Evolutionary conservation across 768 basidiomycete species (phyloP), one percentile per base, ranked within the genome.

Genomic region (Boletus subparvulus): DNA sequence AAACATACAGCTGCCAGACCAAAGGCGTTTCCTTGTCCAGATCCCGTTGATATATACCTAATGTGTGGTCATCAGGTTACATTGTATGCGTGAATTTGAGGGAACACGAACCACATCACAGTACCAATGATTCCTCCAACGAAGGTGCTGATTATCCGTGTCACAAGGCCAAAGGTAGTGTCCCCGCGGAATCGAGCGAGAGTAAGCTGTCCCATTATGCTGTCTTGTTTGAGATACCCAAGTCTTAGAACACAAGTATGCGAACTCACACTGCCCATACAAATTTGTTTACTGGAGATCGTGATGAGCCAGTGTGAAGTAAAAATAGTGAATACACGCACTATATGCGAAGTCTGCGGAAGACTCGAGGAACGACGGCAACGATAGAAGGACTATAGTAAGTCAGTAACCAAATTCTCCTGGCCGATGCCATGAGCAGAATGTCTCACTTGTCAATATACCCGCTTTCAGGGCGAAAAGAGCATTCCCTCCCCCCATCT

Each of bases 161-260:
- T 76, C 5, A 83, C 71, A 14, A 89, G 76, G 3, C 81, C 86
- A 56, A 87, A 87, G 0, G 82, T 78, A 0, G 89, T 92, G 50
- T 92, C 90, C 1, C 89, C 90, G 43, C 86, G 78, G 64, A 89
- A 91, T 17, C 88, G 81, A 10, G 85, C 75, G 0, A 89, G 69
- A 0, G 87, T 87, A 7, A 90, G 73, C 62, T 91, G 90, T 0
- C 82, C 88, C 85, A 91, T 90, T 65, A 90, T 78, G 17, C 86
- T 88, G 53, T 17, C 2, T 28, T 33, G 13, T 6, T 47, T 60
- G 32, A 57, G 52, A 42, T 32, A 54, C 41, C 17, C 19, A 36
- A n/a, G 26, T 5, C 19, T 37, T 17, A 30, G 11, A 21, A 52
- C 9, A 4, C 1, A 52, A 30, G 39, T 10, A 47, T 6, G 50